Evolutionary conservation across 2,329 filamentous ascomycete species (phyloP).

Genomic region (Blumeriella jaapii): DNA sequence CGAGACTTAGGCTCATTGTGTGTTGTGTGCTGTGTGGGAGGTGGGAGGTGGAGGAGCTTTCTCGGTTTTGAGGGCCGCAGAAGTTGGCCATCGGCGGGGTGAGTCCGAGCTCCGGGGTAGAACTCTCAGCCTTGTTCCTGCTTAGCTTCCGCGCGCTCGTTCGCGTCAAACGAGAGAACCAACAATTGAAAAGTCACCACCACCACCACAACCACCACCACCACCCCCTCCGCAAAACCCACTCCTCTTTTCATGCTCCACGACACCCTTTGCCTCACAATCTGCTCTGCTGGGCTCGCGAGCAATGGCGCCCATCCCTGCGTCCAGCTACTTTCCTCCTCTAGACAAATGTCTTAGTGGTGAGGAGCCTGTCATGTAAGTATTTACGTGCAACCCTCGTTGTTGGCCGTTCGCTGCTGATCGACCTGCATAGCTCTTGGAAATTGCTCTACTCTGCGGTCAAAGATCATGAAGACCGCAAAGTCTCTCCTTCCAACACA

Average conservation of each 20-base stretch:
- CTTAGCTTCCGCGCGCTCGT: too few species aligned
- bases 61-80: too few species aligned
- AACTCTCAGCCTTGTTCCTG: background rate
- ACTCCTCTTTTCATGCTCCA: constrained; percentile 23
- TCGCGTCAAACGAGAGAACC: constrained; percentile 14
- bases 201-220: too few species aligned
- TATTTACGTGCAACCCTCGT: too few species aligned
- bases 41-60: too few species aligned
- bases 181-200: constrained; percentile 1
- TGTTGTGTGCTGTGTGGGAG: background rate
- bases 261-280: constrained; percentile 15
- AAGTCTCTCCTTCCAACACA: too few species aligned
- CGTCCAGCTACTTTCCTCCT: constrained; percentile 68
- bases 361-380: constrained; percentile 70
- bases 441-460: constrained; percentile 45
- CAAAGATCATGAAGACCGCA: too few species aligned
- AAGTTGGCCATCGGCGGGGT: too few species aligned
- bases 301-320: constrained; percentile 58
- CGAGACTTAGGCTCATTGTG: constrained; percentile 36
- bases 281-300: constrained; percentile 34
- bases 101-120: background rate
- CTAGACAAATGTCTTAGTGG: constrained; percentile 77
- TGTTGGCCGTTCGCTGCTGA: constrained; percentile 7
- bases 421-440: constrained; percentile 44
- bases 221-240: too few species aligned